Conservation (phyloP, 2,329 filamentous ascomycete species). For the Didymella arachidicola region DNA sequence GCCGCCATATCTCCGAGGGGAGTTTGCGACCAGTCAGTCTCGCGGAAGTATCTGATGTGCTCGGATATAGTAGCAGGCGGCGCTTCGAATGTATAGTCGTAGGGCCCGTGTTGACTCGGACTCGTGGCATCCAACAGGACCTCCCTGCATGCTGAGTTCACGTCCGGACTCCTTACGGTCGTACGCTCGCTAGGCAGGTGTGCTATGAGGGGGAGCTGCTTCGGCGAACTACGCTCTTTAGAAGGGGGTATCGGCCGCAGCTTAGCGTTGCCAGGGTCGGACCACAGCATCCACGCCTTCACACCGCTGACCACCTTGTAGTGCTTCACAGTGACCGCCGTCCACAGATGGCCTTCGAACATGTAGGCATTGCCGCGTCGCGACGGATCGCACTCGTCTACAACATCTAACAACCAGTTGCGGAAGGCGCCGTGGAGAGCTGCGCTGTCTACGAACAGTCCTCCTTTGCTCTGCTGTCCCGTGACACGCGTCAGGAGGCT, state of each 20-base stretch:
- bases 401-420: constrained; percentile 35
- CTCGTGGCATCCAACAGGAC: background rate
- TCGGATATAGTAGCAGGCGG: constrained; percentile 58
- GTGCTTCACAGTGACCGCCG: constrained; percentile 29
- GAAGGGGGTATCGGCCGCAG: constrained; percentile 1
- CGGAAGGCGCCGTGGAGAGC: constrained; percentile 36
- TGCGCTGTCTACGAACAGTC: constrained; percentile 26
- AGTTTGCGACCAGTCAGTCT: constrained; percentile 74
- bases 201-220: constrained; percentile 45
- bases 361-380: constrained; percentile 29
- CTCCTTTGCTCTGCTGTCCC: constrained; percentile 23
- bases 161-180: background rate
- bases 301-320: constrained; percentile 45
- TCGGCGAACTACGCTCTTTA: constrained; percentile 50
- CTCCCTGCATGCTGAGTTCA: background rate
- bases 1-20: constrained; percentile 73
- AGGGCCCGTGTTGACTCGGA: constrained; percentile 24
- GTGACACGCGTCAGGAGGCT: constrained; percentile 31
- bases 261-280: constrained; percentile 12
- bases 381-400: constrained; percentile 20
- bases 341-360: constrained; percentile 42
- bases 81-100: constrained; percentile 24
- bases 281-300: constrained; percentile 18
- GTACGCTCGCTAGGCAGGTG: background rate
- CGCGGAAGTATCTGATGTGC: constrained; percentile 75